Evolutionary conservation across 495 filamentous ascomycete species (phyloP), one percentile per base, ranked within the genome.

Genomic region (Neurospora hispaniola): DNA sequence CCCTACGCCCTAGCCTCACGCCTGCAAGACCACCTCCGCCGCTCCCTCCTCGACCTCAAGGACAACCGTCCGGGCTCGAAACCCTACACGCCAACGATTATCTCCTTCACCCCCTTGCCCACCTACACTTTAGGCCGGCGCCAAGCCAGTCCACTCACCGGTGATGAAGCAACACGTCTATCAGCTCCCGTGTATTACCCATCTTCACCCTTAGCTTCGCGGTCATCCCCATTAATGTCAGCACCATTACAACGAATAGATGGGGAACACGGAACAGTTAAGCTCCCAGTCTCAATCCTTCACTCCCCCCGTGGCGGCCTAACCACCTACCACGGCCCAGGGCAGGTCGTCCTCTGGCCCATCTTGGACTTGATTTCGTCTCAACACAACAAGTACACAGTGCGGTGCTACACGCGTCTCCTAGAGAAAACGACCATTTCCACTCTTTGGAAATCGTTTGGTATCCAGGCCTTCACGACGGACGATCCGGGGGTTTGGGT

Each of bases 261-360:
- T 6, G 20, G n/a, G 20, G 2, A 62, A 62, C 12, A 66, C 35
- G 54, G 12, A 5, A 54, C 10, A 27, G 11, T 35, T 3, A 35
- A 18, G 5, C 74, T 75, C 23, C 69, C 73, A 12, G 74, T 72
- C 14, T 23, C 71, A 23, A 86, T 96, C 76, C 79, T 88, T 46
- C 85, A 89, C 71, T 90, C 93, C 7, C 87, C 90, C 9, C 90
- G 96, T 66, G 96, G 96, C 75, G 96, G 96, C 0, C 92, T 96
- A 73, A 94, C 92, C 0, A 98, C 96, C 5, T 99, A 97, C 84
- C 96, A 99, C 79, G 96, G 96, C 0, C 96, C 96, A 0, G 96
- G 96, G 0, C 96, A 99, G 79, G 82, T 95, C 73, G 92, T 97
- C 35, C 90, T 93, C 14, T 99, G 97, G 81, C 93, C 95, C 16